phyloP scores from a whole-genome alignment of 2,329 filamentous ascomycete species.

The Paecilomyces variotii region DNA sequence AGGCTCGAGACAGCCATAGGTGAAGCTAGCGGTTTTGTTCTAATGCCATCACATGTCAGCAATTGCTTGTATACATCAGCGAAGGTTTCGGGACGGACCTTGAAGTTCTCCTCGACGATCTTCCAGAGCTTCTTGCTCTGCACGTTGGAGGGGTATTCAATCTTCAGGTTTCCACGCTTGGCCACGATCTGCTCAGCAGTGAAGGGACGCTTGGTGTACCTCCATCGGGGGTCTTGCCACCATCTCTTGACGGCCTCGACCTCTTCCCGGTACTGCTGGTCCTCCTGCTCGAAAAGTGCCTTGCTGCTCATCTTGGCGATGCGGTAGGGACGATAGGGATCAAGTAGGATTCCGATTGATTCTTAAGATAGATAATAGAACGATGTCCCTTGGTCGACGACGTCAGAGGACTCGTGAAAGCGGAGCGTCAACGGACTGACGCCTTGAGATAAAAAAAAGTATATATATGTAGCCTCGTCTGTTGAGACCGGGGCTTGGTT shows the following conservation, averaged over 20 bases:
- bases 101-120: constrained; percentile 78
- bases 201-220: constrained; percentile 83
- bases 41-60: constrained; percentile 29
- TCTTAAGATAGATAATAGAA: no score
- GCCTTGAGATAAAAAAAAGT: neutral
- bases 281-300: constrained; percentile 51
- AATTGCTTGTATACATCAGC: neutral
- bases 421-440: neutral
- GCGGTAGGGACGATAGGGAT: neutral
- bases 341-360: neutral
- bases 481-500: neutral
- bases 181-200: constrained; percentile 95
- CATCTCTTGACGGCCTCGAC: constrained; percentile 84
- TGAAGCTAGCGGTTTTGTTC: constrained; percentile 81
- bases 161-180: constrained; percentile 84
- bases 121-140: constrained; percentile 93
- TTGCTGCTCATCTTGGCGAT: constrained; percentile 4
- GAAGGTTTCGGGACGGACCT: constrained; percentile 47
- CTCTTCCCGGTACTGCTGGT: constrained; percentile 69
- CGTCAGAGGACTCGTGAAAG: constrained; percentile 1
- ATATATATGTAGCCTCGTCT: neutral
- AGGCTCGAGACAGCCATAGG: constrained; percentile 93
- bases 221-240: constrained; percentile 91
- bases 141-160: constrained; percentile 82
- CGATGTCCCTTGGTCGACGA: neutral